Evolutionary conservation across 768 basidiomycete genomes (phyloP).

Genomic region (Naganishia friedmannii): DNA sequence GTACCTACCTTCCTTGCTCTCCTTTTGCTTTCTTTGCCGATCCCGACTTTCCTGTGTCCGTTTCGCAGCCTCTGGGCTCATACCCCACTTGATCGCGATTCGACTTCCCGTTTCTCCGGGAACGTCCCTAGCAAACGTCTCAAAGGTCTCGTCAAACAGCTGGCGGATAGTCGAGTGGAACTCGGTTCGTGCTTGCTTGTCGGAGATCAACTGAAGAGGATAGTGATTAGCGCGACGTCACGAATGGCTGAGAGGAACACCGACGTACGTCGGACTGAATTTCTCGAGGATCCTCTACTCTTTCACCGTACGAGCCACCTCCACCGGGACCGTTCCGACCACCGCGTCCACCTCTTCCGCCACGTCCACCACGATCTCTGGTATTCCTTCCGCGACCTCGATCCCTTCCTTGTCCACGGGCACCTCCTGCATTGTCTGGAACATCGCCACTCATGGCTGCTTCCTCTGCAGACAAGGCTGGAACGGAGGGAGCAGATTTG

Average conservation of each 20-base stretch:
- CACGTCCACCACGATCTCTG: conserved; percentile 38
- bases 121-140: conserved; percentile 65
- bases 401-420: conserved; percentile 45
- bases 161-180: conserved; percentile 78
- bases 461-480: conserved; percentile 33
- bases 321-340: conserved; percentile 30
- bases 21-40: conserved; percentile 19
- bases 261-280: conserved; percentile 79
- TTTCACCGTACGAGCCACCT: conserved; percentile 37
- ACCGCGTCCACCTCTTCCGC: conserved; percentile 34
- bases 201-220: conserved; percentile 66
- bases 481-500: conserved; percentile 39
- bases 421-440: conserved; percentile 9
- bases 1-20: conserved; percentile 25
- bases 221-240: not conserved
- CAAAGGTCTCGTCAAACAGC: conserved; percentile 76
- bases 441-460: conserved; percentile 8
- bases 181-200: conserved; percentile 74
- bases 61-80: not conserved
- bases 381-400: conserved; percentile 44
- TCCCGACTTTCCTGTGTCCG: conserved; percentile 7
- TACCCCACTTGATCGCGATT: conserved; percentile 74
- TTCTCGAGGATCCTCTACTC: conserved; percentile 66
- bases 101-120: conserved; percentile 62
- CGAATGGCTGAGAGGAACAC: not conserved